Evolutionary conservation across 2,329 filamentous ascomycete genomes (phyloP).

Genomic region (Fusarium avenaceum): DNA sequence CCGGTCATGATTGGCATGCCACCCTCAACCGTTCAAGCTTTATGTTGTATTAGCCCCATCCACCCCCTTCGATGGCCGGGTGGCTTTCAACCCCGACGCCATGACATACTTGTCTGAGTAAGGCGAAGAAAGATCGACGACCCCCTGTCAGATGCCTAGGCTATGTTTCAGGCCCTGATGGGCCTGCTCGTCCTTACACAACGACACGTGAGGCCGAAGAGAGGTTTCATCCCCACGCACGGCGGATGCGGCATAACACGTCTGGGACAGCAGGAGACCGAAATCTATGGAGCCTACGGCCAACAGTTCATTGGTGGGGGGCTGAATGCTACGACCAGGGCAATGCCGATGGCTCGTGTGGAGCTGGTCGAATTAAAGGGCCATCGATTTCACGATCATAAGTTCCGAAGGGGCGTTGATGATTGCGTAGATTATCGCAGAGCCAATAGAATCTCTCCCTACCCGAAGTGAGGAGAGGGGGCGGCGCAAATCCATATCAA

Average conservation of each 20-base stretch:
- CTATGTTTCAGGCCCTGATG: constrained; percentile 46
- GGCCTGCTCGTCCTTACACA: constrained; percentile 42
- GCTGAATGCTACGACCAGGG: constrained; percentile 30
- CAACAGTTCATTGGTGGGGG: constrained; percentile 31
- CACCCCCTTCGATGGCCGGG: constrained; percentile 36
- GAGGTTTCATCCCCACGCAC: constrained; percentile 49
- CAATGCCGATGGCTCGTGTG: constrained; percentile 34
- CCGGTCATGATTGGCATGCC: constrained; percentile 39
- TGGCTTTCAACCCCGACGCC: constrained; percentile 42
- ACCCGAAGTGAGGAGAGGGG: constrained; percentile 50
- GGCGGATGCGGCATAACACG: constrained; percentile 46
- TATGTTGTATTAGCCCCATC: constrained; percentile 40
- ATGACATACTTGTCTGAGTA: constrained; percentile 36
- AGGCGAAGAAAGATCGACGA: constrained; percentile 39
- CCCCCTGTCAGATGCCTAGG: constrained; percentile 41
- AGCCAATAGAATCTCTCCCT: constrained; percentile 49
- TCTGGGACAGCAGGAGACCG: constrained; percentile 34
- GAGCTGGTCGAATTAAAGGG: constrained; percentile 38
- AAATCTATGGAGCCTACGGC: constrained; percentile 31
- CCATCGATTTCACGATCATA: constrained; percentile 40
- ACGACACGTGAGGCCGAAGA: constrained; percentile 47
- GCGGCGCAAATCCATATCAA: constrained; percentile 35
- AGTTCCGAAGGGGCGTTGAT: constrained; percentile 40
- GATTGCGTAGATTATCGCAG: constrained; percentile 38
- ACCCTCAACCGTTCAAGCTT: constrained; percentile 42